Evolutionary conservation across 768 basidiomycete genomes (phyloP).

Genomic region (Leccinum truebloodii): DNA sequence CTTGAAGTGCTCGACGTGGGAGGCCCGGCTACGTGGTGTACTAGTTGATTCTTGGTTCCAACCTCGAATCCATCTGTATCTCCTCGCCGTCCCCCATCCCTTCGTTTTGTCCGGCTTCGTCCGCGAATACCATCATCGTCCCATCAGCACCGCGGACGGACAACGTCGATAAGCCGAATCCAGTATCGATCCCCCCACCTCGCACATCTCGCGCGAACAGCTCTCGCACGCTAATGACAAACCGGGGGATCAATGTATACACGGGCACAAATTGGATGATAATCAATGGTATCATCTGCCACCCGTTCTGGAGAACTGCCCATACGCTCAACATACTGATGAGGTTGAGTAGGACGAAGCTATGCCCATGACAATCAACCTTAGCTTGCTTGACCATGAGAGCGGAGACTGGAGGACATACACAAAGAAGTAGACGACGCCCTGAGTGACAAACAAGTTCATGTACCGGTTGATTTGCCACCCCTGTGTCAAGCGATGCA

Average conservation of each 20-base stretch:
- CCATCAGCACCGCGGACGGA: neutral
- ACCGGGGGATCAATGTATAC: neutral
- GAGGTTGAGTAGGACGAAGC: neutral
- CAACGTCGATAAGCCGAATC: neutral
- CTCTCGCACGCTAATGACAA: neutral
- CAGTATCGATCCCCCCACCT: neutral
- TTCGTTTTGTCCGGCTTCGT: neutral
- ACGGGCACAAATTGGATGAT: neutral
- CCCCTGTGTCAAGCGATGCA: neutral
- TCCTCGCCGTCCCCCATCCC: neutral
- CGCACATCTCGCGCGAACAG: neutral
- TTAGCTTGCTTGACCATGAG: neutral
- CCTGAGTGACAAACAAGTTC: neutral
- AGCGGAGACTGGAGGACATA: neutral
- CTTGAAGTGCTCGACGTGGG: constrained; percentile 79
- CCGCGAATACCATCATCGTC: neutral
- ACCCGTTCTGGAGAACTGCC: neutral
- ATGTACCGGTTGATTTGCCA: neutral
- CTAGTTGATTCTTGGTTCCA: neutral
- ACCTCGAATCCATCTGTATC: neutral
- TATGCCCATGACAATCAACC: neutral
- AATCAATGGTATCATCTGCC: neutral
- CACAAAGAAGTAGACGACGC: neutral
- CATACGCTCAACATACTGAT: neutral
- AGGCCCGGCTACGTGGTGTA: constrained; percentile 36